Conservation (phyloP, 1,139 yeast species). For the Yamadazyma dendronema region DNA sequence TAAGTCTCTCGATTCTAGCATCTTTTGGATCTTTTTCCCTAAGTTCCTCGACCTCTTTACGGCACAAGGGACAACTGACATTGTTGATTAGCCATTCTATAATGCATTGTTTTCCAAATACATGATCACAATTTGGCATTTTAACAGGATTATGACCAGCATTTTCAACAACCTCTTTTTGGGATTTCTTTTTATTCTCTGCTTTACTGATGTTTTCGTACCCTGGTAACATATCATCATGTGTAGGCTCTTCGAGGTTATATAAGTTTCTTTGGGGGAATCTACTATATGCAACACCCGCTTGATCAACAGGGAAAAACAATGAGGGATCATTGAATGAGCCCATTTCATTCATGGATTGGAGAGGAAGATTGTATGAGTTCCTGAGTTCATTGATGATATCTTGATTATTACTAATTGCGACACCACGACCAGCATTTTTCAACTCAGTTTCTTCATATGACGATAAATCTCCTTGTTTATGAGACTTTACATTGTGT, state of each 20-base stretch:
- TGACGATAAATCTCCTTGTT: background rate
- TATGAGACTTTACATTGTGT: background rate
- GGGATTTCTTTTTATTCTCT: slow-evolving; percentile 13
- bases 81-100: slow-evolving; percentile 43
- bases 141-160: slow-evolving; percentile 40
- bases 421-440: background rate
- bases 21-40: slow-evolving; percentile 23
- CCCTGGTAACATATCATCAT: slow-evolving; percentile 36
- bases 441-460: background rate
- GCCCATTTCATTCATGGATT: slow-evolving; percentile 6
- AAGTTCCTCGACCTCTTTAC: slow-evolving; percentile 40
- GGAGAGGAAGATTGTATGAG: slow-evolving; percentile 5
- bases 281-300: slow-evolving; percentile 27
- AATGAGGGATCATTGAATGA: slow-evolving; percentile 37
- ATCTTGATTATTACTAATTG: slow-evolving; percentile 4
- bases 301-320: slow-evolving; percentile 38
- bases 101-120: slow-evolving; percentile 43
- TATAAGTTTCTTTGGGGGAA: slow-evolving; percentile 34
- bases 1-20: slow-evolving; percentile 15
- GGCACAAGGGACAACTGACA: slow-evolving; percentile 46
- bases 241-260: slow-evolving; percentile 21
- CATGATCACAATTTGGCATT: slow-evolving; percentile 44
- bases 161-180: slow-evolving; percentile 5
- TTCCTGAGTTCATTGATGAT: slow-evolving; percentile 5
- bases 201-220: slow-evolving; percentile 18